Conservation (phyloP, 1,284 basidiomycete species). For the Cryptococcus jaspeensis region DNA sequence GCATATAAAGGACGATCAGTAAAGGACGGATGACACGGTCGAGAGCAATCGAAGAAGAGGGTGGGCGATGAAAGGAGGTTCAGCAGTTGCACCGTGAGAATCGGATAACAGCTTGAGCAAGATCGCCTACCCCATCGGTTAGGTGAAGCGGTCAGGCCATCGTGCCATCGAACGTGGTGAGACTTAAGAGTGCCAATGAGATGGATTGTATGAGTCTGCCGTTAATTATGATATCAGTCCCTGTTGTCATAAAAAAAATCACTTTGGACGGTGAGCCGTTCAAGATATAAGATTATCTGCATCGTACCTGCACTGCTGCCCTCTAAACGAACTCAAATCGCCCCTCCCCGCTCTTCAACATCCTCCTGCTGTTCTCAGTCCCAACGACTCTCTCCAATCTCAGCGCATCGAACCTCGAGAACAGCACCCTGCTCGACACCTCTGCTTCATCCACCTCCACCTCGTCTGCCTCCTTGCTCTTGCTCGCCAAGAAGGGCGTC, state of each 20-base stretch:
- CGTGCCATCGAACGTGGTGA: too few relatives aligned
- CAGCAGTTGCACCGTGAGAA: too few relatives aligned
- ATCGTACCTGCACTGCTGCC: not conserved
- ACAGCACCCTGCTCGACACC: conserved; percentile 72
- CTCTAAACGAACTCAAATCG: conserved; percentile 48
- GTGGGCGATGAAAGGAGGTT: too few relatives aligned
- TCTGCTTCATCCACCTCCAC: conserved; percentile 63
- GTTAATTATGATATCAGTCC: not conserved
- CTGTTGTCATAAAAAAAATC: not conserved
- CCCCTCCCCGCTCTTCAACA: conserved; percentile 48
- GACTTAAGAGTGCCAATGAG: too few relatives aligned
- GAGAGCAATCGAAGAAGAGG: too few relatives aligned
- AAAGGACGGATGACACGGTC: too few relatives aligned
- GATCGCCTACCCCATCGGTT: too few relatives aligned
- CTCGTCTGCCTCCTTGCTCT: conserved; percentile 43
- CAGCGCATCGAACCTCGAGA: conserved; percentile 85
- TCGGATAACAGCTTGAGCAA: too few relatives aligned
- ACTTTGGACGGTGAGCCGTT: not conserved
- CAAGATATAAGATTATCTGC: not conserved
- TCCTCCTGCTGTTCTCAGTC: conserved; percentile 47
- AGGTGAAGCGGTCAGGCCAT: too few relatives aligned
- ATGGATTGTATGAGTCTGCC: too few relatives aligned
- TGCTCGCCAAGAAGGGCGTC: conserved; percentile 71
- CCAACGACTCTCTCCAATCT: conserved; percentile 75
- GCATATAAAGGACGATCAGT: too few relatives aligned